Base-by-base conservation (phyloP, 1,139 yeast species). In the Lodderomyces jiufengensis region DNA sequence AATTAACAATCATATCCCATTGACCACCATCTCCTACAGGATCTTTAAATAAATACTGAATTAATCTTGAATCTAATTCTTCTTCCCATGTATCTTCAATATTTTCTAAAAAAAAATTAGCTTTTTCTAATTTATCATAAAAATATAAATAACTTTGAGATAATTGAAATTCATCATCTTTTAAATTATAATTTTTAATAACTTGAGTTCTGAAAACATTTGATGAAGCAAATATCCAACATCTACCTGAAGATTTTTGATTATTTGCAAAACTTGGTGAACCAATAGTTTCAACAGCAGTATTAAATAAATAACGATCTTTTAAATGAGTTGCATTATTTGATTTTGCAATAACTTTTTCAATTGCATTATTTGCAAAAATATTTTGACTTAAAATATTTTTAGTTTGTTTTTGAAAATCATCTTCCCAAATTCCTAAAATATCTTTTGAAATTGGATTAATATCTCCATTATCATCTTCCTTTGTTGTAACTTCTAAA, bases 161-260 rank as follows among this genome's bases (percentile, higher is more conserved):
- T 32, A 86, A 57, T 61, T 84, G 88, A 55, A 85, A 78, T 34
- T 51, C 47, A 40, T 59, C 70, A 36, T 79, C 80, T 48, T 79
- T 76, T 50, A 86, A 59, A 50, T 81, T 78, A 57, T 79, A 73
- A 54, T 74, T 73, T 48, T 73, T 66, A 57, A 82, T 79, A 32
- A 83, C 76, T 36, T 70, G 72, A 33, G 82, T 57, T 49, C 95
- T 69, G 49, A 85, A 62, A 35, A 82, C 73, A 49, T 85, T 86
- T 38, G 85, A 77, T 1, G 92, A 75, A 7, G 95, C 95, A 59
- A 85, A 85, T 46, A 86, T 69, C 95, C 95, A 86, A 59, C 95
- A 86, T 50, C 95, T 66, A 27, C 95, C 95, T 11, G 86, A 76
- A 25, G 74, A 57, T 51, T 75, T 74, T 59, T 86, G 95, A 59